These are phyloP conservation scores for Nothomitra cinnamomea DNA, from an alignment of 2,329 filamentous ascomycete species.

Conservation along the genomic window DNA sequence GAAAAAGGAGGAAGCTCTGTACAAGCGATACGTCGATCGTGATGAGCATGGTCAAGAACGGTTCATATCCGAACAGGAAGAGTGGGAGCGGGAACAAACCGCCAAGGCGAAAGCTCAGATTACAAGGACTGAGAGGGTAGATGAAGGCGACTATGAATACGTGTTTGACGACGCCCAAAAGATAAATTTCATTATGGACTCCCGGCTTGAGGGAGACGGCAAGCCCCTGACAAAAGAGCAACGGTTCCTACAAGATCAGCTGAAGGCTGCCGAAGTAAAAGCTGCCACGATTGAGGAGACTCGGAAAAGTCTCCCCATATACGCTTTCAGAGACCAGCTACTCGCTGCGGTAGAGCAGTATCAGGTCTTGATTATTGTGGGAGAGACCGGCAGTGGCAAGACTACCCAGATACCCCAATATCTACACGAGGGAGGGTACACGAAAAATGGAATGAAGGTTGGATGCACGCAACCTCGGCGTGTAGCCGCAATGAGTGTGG, in stretches of 20 bases:
- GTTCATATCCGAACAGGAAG: conserved; percentile 84
- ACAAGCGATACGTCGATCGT: conserved; percentile 74
- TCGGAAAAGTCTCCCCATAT: conserved; percentile 78
- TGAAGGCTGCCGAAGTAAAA: conserved; percentile 79
- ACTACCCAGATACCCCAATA: conserved; percentile 93
- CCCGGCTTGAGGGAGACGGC: conserved; percentile 52
- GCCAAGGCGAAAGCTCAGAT: conserved; percentile 80
- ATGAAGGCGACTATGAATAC: conserved; percentile 77
- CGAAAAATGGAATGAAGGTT: conserved; percentile 66
- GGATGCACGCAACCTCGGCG: conserved; percentile 88
- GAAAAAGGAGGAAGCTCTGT: conserved; percentile 77
- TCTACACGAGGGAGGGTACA: conserved; percentile 78
- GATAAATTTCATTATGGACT: conserved; percentile 69
- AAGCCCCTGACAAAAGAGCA: conserved; percentile 63
- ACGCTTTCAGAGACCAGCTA: conserved; percentile 70
- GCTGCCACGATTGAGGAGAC: conserved; percentile 82
- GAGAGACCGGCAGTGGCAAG: conserved; percentile 89
- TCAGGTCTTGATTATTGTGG: conserved; percentile 81
- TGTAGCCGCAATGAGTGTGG: conserved; percentile 94
- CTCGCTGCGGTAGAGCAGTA: conserved; percentile 72
- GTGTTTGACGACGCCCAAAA: conserved; percentile 82
- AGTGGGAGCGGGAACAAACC: conserved; percentile 86
- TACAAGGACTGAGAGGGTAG: conserved; percentile 51
- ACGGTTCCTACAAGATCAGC: conserved; percentile 57
- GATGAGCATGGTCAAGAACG: conserved; percentile 79